phyloP scores from a whole-genome alignment of 208 protist genomes.

The Balamuthia mandrillaris region DNA sequence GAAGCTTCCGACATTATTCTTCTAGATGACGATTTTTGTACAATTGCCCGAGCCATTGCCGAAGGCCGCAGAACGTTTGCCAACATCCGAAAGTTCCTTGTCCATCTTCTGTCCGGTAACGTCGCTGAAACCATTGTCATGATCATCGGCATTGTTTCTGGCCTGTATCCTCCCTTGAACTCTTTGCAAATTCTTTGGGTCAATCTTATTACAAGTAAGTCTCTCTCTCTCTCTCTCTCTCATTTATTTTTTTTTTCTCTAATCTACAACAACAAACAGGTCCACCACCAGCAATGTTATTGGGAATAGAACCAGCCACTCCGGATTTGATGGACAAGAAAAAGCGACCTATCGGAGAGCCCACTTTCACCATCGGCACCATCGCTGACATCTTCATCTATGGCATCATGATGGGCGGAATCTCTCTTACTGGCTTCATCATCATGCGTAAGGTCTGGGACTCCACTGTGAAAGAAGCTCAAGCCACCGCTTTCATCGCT shows the following conservation, averaged over 20 bases:
- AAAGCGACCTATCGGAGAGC: background rate
- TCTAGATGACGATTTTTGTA: constrained; percentile 84
- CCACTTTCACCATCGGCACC: background rate
- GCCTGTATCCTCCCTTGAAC: constrained; percentile 53
- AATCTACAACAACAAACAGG: too few relatives aligned
- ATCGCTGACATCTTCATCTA: constrained; percentile 5
- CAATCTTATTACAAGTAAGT: constrained; percentile 67
- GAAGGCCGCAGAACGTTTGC: constrained; percentile 83
- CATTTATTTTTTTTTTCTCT: too few relatives aligned
- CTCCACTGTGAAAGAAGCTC: background rate
- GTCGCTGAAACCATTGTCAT: constrained; percentile 50
- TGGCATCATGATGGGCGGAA: background rate
- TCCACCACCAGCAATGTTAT: constrained; percentile 58
- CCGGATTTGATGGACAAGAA: constrained; percentile 78
- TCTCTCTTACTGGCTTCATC: background rate
- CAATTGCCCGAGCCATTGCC: constrained; percentile 81
- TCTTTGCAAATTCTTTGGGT: constrained; percentile 67
- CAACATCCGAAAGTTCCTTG: constrained; percentile 84
- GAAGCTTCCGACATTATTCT: constrained; percentile 80
- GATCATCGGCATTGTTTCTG: constrained; percentile 36
- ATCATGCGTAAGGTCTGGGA: background rate
- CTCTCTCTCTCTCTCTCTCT: too few relatives aligned
- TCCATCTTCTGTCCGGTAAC: constrained; percentile 73
- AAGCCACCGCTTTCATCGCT: too few relatives aligned
- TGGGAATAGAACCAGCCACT: constrained; percentile 59